Conservation (phyloP, 1,284 basidiomycete genomes). For the Leccinum huronense region DNA sequence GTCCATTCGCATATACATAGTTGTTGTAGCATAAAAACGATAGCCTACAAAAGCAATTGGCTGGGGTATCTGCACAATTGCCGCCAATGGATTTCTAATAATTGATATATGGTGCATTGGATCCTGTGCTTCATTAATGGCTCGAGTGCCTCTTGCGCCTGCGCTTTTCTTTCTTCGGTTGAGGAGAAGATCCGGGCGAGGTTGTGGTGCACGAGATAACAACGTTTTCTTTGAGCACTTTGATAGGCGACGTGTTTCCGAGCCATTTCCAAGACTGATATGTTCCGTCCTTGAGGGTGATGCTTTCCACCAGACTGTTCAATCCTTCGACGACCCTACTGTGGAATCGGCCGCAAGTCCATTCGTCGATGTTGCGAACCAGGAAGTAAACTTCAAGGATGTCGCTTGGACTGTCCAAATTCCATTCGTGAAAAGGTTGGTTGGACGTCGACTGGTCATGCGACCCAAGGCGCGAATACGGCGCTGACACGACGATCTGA, state of each 20-base stretch:
- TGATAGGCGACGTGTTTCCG: constrained; percentile 35
- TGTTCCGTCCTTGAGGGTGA: constrained; percentile 33
- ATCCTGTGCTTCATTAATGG: constrained; percentile 14
- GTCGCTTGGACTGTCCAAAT: constrained; percentile 43
- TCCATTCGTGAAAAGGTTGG: constrained; percentile 48
- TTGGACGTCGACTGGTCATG: constrained; percentile 18
- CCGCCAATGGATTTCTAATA: background rate
- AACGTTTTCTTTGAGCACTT: constrained; percentile 37
- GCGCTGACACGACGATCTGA: constrained; percentile 50
- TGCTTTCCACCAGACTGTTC: constrained; percentile 36
- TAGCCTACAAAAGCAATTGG: background rate
- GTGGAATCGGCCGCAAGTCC: constrained; percentile 47
- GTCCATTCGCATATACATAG: constrained; percentile 6
- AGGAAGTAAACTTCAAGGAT: constrained; percentile 52
- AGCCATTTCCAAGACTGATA: constrained; percentile 51
- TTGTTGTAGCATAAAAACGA: constrained; percentile 14
- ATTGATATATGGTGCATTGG: background rate
- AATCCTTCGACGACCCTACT: constrained; percentile 42
- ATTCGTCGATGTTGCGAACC: constrained; percentile 53
- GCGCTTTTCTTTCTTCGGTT: constrained; percentile 33
- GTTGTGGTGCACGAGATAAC: constrained; percentile 28
- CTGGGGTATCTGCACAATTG: background rate
- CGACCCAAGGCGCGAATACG: constrained; percentile 38
- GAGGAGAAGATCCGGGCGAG: constrained; percentile 29
- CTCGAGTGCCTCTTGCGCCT: constrained; percentile 33